Evolutionary conservation across 2,329 filamentous ascomycete genomes (phyloP).

Genomic region (Tricladium varicosporioides): DNA sequence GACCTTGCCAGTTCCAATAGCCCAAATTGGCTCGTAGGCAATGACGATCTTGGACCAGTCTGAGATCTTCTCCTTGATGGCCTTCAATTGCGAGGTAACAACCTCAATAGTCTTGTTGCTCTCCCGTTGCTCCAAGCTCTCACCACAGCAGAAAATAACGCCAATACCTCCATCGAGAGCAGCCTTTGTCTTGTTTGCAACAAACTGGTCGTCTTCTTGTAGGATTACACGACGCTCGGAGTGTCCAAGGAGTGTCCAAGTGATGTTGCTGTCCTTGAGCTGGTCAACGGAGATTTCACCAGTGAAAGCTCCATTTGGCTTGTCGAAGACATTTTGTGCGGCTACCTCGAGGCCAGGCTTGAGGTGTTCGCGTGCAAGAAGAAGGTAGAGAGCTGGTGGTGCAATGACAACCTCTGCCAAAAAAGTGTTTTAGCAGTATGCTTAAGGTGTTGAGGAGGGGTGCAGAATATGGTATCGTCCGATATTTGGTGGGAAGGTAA

Average conservation of each 20-base stretch:
- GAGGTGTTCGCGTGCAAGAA: conserved; percentile 77
- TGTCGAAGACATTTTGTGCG: conserved; percentile 96
- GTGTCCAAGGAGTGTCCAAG: conserved; percentile 91
- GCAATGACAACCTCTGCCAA: conserved; percentile 85
- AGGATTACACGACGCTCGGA: conserved; percentile 91
- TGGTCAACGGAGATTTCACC: conserved; percentile 93
- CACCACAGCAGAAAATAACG: conserved; percentile 97
- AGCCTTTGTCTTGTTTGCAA: conserved; percentile 92
- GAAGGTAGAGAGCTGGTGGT: conserved; percentile 86
- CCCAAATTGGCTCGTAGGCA: conserved; percentile 99
- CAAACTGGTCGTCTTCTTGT: conserved; percentile 78
- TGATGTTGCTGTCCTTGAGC: conserved; percentile 83
- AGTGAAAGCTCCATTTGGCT: conserved; percentile 94
- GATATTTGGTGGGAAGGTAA: not conserved
- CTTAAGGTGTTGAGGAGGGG: too few species aligned
- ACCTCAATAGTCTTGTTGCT: conserved; percentile 79
- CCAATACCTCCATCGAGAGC: conserved; percentile 81
- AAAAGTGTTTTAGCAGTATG: not conserved
- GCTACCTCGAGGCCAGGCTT: conserved; percentile 78
- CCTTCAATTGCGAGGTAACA: conserved; percentile 80
- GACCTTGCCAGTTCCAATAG: conserved; percentile 89
- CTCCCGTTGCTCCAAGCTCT: conserved; percentile 92
- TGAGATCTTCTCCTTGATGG: conserved; percentile 72
- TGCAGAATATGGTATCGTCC: conserved; percentile 1
- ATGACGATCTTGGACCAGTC: conserved; percentile 96